These are phyloP conservation scores for Lichtheimia ramosa DNA, from an alignment of 371 early-diverging fungal genomes.

Conservation along the genomic window DNA sequence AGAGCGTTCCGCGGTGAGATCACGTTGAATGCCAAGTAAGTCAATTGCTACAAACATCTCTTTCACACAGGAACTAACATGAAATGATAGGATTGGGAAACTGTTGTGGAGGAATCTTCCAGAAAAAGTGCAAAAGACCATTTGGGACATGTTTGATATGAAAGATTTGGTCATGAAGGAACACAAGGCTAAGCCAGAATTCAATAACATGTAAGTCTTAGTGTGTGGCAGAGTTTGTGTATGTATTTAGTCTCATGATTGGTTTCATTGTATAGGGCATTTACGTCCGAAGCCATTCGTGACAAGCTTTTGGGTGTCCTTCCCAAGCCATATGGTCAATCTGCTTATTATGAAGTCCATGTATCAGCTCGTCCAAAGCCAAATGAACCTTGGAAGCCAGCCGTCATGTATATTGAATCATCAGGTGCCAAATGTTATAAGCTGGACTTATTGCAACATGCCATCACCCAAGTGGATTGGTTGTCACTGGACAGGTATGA, in stretches of 20 bases:
- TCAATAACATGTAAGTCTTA: conserved; percentile 37
- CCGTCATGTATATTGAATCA: conserved; percentile 31
- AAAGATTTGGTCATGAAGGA: conserved; percentile 38
- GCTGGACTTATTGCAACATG: conserved; percentile 23
- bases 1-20: conserved; percentile 41
- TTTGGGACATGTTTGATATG: conserved; percentile 42
- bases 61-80: neutral
- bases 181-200: conserved; percentile 27
- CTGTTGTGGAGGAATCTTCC: conserved; percentile 31
- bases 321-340: conserved; percentile 11
- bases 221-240: no score
- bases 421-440: conserved; percentile 28
- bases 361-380: conserved; percentile 34
- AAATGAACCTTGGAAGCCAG: conserved; percentile 14
- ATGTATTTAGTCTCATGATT: no score
- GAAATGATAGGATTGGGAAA: conserved; percentile 40
- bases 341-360: conserved; percentile 40
- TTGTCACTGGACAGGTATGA: conserved; percentile 39
- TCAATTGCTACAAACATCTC: neutral
- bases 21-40: conserved; percentile 39
- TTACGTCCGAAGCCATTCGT: conserved; percentile 19
- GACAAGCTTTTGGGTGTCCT: neutral
- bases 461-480: conserved; percentile 37
- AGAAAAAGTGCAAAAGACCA: conserved; percentile 6
- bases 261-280: conserved; percentile 21